Conservation (phyloP, 495 filamentous ascomycete species). For the Penicillium cinerascens region DNA sequence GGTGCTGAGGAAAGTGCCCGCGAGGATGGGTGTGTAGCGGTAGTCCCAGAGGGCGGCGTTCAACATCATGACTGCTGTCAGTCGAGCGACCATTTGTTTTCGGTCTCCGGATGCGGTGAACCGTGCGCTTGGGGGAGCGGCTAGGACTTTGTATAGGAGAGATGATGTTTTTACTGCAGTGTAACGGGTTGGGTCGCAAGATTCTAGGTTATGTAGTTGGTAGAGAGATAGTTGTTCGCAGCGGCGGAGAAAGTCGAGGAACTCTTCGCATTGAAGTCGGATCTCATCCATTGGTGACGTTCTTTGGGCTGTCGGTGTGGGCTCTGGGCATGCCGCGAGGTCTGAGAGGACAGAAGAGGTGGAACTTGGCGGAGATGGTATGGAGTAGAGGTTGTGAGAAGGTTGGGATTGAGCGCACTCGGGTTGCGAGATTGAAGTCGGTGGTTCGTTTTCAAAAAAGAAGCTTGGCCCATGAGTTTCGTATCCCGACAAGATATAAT, state of each 20-base stretch:
- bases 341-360: constrained; percentile 17
- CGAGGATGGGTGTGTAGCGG: constrained; percentile 23
- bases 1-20: constrained; percentile 30
- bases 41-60: constrained; percentile 45
- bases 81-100: constrained; percentile 36
- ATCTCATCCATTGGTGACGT: constrained; percentile 28
- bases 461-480: constrained; percentile 33
- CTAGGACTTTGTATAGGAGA: constrained; percentile 28
- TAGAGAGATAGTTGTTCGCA: constrained; percentile 35
- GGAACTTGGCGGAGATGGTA: constrained; percentile 25
- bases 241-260: constrained; percentile 36
- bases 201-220: constrained; percentile 18
- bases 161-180: constrained; percentile 26
- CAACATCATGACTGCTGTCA: constrained; percentile 32
- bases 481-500: constrained; percentile 41
- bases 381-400: constrained; percentile 6
- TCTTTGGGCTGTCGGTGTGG: background rate
- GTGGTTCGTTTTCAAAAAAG: constrained; percentile 24
- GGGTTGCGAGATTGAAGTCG: background rate
- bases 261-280: constrained; percentile 33
- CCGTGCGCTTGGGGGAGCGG: constrained; percentile 27
- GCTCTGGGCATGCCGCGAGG: constrained; percentile 1
- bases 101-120: constrained; percentile 32
- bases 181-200: constrained; percentile 18
- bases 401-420: background rate